Base-by-base conservation (phyloP, 2,329 filamentous ascomycete species). In the Penicillium sp. region DNA sequence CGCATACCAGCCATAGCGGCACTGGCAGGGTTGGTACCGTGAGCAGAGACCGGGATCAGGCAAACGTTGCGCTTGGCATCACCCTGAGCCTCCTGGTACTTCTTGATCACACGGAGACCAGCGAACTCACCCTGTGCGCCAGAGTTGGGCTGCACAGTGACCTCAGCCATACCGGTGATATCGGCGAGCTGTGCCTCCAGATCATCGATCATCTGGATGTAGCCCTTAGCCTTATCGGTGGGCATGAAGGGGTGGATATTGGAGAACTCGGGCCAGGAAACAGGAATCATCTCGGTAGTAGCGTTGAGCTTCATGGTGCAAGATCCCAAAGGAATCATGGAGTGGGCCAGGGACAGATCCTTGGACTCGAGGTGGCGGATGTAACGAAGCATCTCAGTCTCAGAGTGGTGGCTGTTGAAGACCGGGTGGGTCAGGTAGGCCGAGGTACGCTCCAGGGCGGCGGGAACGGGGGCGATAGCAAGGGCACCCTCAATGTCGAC, bases 221-320 rank as follows among this genome's bases (percentile, higher is more conserved):
- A 96, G 15, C 90, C 90, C 60, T 81, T 75, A 27, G 85, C 82
- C 60, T 87, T 81, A 44, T 84, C 77, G 0, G 77, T 67, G 0
- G 89, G 88, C 35, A 87, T 84, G 67, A 92, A 91, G 0, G 93
- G 93, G 75, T 97, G 93, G 31, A 96, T 81, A 58, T 88, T 85
- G 41, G 89, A 83, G 68, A 92, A 90, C 48, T 87, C 85, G 1
- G 87, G 85, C 76, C 86, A 88, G 1, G 89, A 89, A 53, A 97
- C 82, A 7, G 92, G 89, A 15, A 89, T 83, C 93, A 97, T 97
- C 78, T 97, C 91, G 0, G 90, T 90, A 3, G 92, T 94, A 41
- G 89, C 90, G 73, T 97, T 97, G 51, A 97, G 85, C 81, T 97
- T 97, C 93, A 97, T 97, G 14, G 93, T 97, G 80, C 93, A 97